Percentiles rank a stretch among this genome's conserved stretches.
Conservation (phyloP, 208 protist genomes). For the Strigomonas culicis region DNA sequence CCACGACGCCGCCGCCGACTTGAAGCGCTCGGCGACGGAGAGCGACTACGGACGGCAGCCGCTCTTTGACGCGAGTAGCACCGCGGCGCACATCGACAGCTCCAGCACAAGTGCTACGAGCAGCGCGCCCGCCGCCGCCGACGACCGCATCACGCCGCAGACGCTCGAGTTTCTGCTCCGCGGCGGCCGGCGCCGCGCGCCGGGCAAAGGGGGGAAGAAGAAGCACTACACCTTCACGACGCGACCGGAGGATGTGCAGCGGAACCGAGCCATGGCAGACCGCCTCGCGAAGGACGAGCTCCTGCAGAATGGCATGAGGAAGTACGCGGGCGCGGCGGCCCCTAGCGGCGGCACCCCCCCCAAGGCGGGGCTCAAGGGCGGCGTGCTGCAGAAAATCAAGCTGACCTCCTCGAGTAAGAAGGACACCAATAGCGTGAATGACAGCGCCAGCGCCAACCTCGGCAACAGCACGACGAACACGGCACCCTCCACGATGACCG, state of each 20-base stretch:
- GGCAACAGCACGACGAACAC: neutral
- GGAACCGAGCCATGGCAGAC: neutral
- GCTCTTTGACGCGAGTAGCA: neutral
- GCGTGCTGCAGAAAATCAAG: neutral
- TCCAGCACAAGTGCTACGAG: neutral
- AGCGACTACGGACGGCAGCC: neutral
- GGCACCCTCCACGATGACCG: neutral
- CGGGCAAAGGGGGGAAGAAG: neutral
- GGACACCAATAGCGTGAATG: neutral
- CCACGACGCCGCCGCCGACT: neutral
- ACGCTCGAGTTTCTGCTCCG: slow-evolving; percentile 45
- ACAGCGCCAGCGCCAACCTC: neutral
- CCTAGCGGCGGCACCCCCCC: neutral
- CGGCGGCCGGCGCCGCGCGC: slow-evolving; percentile 21
- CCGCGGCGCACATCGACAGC: neutral
- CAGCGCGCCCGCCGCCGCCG: slow-evolving; percentile 9
- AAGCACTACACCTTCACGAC: slow-evolving; percentile 17
- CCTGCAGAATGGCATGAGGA: neutral
- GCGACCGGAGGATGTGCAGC: neutral
- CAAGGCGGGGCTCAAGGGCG: no score
- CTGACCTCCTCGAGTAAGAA: neutral
- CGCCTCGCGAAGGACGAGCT: neutral
- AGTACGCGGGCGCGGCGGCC: neutral
- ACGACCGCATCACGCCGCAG: slow-evolving; percentile 61
- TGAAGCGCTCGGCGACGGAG: neutral